Evolutionary conservation across 305 asterid species (phyloP), one percentile per base, ranked within the genome.

Genomic region (Fraxinus ornus): DNA sequence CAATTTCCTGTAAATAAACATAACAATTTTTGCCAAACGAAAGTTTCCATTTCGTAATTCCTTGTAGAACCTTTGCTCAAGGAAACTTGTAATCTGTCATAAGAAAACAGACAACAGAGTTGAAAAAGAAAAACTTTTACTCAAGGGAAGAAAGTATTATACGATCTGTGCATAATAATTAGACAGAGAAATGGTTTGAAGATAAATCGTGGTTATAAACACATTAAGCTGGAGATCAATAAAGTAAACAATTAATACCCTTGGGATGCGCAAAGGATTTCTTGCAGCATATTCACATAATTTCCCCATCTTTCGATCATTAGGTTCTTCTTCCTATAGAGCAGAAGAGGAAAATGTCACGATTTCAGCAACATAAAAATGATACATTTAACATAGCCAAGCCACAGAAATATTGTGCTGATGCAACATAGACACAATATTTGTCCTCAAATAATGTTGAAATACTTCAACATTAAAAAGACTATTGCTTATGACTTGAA

Each of bases 51-150:
- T 85, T 85, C 99, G 92, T 84, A 97, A 85, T 86, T 97, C 98
- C 92, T 95, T 97, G 88, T 93, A 97, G 92, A 97, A 97, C 89
- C 93, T 92, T 89, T 95, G 97, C 89, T 97, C 99, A 44, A 97
- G 95, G 87, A 92, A 86, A 83, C 84, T 89, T 32, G 98, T 92
- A 70, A 97, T 97, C 99, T 97, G 89, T 75, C 86, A 88, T 83
- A 5, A 28, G 70, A 82, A 84, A 84, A 80, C 52, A 84, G 41
- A 85, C 80, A 77, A 81, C 79, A 81, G 22, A 74, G 79, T 71
- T 52, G 7, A 12, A 79, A 28, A 76, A 17, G 36, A 33, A 62
- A 78, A 8, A 4, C 77, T n/a, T 35, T 17, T 72, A 68, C 37
- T 5, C 36, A 28, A 68, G 37, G 37, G 75, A 28, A 28, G 75